A percentile compares a stretch with the other conserved stretches of the same genome.
phyloP scores from a whole-genome alignment of 139 green algal genomes.

The Trebouxia sp. region DNA sequence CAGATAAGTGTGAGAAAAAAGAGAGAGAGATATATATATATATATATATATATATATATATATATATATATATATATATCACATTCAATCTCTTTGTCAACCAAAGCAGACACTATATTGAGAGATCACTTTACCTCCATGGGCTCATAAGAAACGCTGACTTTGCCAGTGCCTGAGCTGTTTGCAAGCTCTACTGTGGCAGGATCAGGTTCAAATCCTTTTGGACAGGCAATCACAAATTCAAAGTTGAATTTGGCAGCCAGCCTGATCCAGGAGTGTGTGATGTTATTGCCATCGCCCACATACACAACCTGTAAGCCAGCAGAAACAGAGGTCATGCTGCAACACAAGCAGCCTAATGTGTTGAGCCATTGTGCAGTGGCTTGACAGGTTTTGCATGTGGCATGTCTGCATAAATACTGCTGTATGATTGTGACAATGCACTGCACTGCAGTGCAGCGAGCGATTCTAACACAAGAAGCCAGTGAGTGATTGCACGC shows the following conservation, averaged over 20 bases:
- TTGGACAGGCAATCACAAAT: constrained; percentile 92
- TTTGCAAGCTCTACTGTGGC: constrained; percentile 75
- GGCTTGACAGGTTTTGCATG: background rate
- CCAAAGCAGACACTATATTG: background rate
- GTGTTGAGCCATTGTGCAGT: background rate
- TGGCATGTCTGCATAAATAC: no score
- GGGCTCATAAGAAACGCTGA: constrained; percentile 67
- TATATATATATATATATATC: no score
- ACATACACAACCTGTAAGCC: constrained; percentile 84
- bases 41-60: no score
- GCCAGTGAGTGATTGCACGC: background rate
- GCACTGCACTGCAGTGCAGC: background rate
- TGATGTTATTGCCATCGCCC: constrained; percentile 99
- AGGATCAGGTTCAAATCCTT: constrained; percentile 90
- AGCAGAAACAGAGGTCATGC: background rate
- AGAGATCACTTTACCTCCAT: constrained; percentile 39
- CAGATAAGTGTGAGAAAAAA: no score
- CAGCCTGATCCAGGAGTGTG: constrained; percentile 93
- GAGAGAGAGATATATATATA: no score
- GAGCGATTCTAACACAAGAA: background rate
- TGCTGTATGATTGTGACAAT: background rate
- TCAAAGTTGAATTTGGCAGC: constrained; percentile 86
- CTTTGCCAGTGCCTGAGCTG: constrained; percentile 53
- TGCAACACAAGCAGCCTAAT: background rate
- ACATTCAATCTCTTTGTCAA: no score